Evolutionary conservation across 495 filamentous ascomycete species (phyloP).

Genomic region (Diplogelasinospora grovesii): DNA sequence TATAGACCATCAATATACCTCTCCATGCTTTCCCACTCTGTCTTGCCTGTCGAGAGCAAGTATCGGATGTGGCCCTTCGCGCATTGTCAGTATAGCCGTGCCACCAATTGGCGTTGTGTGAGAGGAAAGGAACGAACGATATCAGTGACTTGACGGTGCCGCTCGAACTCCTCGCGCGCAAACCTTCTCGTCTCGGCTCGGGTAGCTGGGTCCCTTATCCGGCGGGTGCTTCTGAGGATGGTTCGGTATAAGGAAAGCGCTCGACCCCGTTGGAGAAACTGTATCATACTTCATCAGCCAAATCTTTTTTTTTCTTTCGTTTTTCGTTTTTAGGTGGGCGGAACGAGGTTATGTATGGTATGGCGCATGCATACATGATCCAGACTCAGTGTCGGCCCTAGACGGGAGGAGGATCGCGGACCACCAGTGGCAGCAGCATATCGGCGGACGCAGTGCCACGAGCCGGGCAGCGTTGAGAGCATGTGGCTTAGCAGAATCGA

Average conservation of each 20-base stretch:
- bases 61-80: constrained; percentile 46
- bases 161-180: constrained; percentile 70
- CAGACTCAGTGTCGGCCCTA: constrained; percentile 36
- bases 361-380: constrained; percentile 51
- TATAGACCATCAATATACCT: constrained; percentile 51
- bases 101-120: neutral
- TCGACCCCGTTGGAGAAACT: constrained; percentile 56
- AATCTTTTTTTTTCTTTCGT: neutral
- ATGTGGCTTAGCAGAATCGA: no score
- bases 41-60: constrained; percentile 50
- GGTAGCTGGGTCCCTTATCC: constrained; percentile 44
- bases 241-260: constrained; percentile 51
- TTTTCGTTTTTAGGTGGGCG: neutral
- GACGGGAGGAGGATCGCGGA: constrained; percentile 26
- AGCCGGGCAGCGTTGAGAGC: constrained; percentile 18
- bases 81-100: constrained; percentile 10
- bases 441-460: constrained; percentile 26
- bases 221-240: constrained; percentile 46
- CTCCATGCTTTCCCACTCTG: constrained; percentile 54
- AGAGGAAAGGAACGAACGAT: constrained; percentile 40
- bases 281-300: constrained; percentile 3
- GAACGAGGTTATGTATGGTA: no score
- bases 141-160: constrained; percentile 63
- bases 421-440: constrained; percentile 38
- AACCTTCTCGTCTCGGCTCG: constrained; percentile 62